phyloP scores from a whole-genome alignment of 371 early-diverging fungal genomes.

The Rhizopus delemar region DNA sequence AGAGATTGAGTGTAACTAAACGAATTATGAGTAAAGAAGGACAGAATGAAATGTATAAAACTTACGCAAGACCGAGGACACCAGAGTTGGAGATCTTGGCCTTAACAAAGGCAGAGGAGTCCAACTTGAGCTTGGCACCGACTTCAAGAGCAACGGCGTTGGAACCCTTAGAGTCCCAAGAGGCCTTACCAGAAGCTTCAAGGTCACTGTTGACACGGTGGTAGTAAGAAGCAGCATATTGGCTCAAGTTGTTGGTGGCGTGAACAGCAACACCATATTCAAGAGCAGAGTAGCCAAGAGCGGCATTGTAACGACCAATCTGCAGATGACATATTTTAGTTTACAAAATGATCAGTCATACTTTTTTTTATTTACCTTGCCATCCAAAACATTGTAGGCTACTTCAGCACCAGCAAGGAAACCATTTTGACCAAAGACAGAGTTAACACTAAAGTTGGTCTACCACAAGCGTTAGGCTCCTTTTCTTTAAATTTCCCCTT shows the following conservation, averaged over 20 bases:
- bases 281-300: conserved; percentile 82
- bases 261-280: conserved; percentile 89
- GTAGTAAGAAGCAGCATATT: conserved; percentile 91
- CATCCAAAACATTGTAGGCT: conserved; percentile 86
- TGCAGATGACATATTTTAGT: conserved; percentile 11
- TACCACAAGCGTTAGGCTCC: conserved; percentile 5
- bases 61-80: conserved; percentile 81
- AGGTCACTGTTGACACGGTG: conserved; percentile 88
- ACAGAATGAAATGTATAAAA: conserved; percentile 1
- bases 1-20: conserved; percentile 85
- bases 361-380: conserved; percentile 51
- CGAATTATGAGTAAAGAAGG: neutral
- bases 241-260: conserved; percentile 70
- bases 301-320: conserved; percentile 83
- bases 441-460: conserved; percentile 53
- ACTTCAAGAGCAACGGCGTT: conserved; percentile 87
- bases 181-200: conserved; percentile 93
- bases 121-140: conserved; percentile 92
- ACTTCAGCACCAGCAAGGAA: conserved; percentile 91
- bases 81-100: conserved; percentile 96
- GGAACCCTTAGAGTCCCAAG: conserved; percentile 82
- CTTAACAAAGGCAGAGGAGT: conserved; percentile 89
- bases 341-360: neutral
- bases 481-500: neutral
- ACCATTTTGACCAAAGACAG: conserved; percentile 74